These are phyloP conservation scores for Russula compacta DNA, from an alignment of 768 basidiomycete genomes.

Conservation along the genomic window DNA sequence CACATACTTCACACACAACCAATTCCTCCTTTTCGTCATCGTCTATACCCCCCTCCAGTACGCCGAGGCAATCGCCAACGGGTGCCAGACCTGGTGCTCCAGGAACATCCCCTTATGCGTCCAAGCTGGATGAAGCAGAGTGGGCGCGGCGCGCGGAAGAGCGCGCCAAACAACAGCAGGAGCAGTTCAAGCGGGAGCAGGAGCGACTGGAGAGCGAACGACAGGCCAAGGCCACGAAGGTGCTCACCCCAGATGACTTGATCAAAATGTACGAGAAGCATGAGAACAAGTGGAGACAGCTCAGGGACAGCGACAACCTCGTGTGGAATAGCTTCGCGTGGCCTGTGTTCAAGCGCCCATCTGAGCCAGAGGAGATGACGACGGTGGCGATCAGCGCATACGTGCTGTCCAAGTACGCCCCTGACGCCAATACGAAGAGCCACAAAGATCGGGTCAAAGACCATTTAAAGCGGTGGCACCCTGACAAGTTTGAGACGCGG, in stretches of 20 bases:
- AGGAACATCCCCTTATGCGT: conserved; percentile 20
- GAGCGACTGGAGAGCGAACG: conserved; percentile 45
- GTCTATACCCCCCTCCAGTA: conserved; percentile 7
- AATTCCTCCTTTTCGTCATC: conserved; percentile 6
- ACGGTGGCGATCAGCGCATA: conserved; percentile 48
- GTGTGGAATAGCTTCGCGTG: conserved; percentile 66
- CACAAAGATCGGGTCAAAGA: conserved; percentile 70
- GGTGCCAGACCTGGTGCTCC: conserved; percentile 11
- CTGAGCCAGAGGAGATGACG: conserved; percentile 52
- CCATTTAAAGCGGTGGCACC: conserved; percentile 69
- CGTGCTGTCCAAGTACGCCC: conserved; percentile 47
- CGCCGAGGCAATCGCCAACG: conserved; percentile 9
- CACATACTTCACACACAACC: conserved; percentile 14
- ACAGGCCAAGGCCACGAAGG: conserved; percentile 31
- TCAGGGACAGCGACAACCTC: conserved; percentile 32
- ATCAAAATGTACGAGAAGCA: conserved; percentile 48
- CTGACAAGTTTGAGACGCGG: conserved; percentile 72
- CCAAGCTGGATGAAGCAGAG: conserved; percentile 36
- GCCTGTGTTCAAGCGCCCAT: conserved; percentile 56
- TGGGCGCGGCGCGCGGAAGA: conserved; percentile 59
- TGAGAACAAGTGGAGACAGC: conserved; percentile 50
- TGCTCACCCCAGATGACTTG: conserved; percentile 49
- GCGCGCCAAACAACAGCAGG: conserved; percentile 54
- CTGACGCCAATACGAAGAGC: conserved; percentile 43
- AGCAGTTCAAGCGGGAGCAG: conserved; percentile 61